Evolutionary conservation across 2,329 filamentous ascomycete genomes (phyloP), one percentile per base, ranked within the genome.

Genomic region (Claviceps fusiformis): DNA sequence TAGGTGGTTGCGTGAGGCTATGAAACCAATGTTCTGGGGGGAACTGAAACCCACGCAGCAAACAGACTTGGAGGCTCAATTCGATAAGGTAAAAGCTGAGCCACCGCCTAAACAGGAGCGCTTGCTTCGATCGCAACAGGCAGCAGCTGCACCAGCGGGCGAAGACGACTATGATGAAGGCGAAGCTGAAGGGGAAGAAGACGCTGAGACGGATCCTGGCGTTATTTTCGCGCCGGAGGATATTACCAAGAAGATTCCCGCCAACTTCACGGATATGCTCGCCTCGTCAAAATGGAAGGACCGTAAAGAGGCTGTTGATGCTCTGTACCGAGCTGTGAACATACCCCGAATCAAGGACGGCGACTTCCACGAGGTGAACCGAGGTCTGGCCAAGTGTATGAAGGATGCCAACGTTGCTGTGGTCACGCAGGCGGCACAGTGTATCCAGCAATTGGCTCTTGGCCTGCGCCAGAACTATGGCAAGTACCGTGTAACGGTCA

Each of bases 241-340:
- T 66, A 83, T 96, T 1, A 70, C 89, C 55, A 78, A 86, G 43
- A 93, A 92, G 62, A 76, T 97, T 3, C 87, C 92, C 0, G 81
- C 83, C 44, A 84, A 90, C 66, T 91, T 96, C 60, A 79, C 82
- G 60, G 93, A 98, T 27, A 83, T 86, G 57, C 74, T 98, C 35
- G 85, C 80, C 0, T 97, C 92, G 10, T 85, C 91, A 0, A 98
- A 98, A 68, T 98, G 93, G 93, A 98, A 98, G 67, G 95, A 98
- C 62, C 80, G 93, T 58, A 98, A 98, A 70, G 93, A 98, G 62
- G 89, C 88, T 0, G 77, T 97, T 3, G 93, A 98, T 58, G 89
- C 82, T 10, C 77, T 96, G 0, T 86, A 85, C 62, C 80, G 80
- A 15, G 78, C 82, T 3, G 71, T 95, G 55, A 95, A 95, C 62